Base-by-base conservation (phyloP, 345 rosid species). In the Isatis tinctoria region DNA sequence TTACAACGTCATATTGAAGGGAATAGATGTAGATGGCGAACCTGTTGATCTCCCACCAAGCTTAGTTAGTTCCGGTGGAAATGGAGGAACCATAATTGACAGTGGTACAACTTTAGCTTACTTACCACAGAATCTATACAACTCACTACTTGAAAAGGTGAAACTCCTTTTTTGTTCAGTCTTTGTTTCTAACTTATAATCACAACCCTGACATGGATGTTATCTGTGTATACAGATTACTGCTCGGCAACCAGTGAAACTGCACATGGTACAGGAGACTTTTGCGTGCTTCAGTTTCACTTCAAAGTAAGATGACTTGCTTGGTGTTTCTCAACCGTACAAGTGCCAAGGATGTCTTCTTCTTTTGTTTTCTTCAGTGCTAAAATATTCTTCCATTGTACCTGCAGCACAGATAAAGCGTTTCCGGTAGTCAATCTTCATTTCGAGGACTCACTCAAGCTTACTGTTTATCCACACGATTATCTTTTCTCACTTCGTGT, bases 101-200 rank as follows among this genome's bases (percentile, higher is more conserved):
- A 94, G 97, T 73, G 98, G 98, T 68, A 91, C 98, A 52, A 91
- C 97, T 60, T 83, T 94, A 86, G 89, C 96, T 41, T 94, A 91
- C 84, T 84, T 94, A 73, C 98, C 98, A 4, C 48, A 65, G 2
- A 62, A 35, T 26, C 74, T 91, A 30, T 90, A 87, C 80, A 79
- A 81, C 20, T 39, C 86, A 43, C 12, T 94, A 75, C 73, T 90
- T 83, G 51, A 9, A 3, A 74, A 87, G 92, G 98, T 90, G 41
- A 61, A 45, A 45, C 16, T 64, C 37, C 48, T 44, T 17, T 49
- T 17, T 30, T 49, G 35, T 33, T 32, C 8, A 22, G 24, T 59
- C 26, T 51, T 40, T 53, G 32, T 10, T 67, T 67, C 10, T 44
- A 41, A 39, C 35, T 44, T 73, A 22, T 40, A 4, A 49, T 61